A percentile compares a stretch with the other conserved stretches of the same genome.
Evolutionary conservation across 202 grass and related monocot genomes (phyloP).

Genomic region (Cymbopogon flexuosus): DNA sequence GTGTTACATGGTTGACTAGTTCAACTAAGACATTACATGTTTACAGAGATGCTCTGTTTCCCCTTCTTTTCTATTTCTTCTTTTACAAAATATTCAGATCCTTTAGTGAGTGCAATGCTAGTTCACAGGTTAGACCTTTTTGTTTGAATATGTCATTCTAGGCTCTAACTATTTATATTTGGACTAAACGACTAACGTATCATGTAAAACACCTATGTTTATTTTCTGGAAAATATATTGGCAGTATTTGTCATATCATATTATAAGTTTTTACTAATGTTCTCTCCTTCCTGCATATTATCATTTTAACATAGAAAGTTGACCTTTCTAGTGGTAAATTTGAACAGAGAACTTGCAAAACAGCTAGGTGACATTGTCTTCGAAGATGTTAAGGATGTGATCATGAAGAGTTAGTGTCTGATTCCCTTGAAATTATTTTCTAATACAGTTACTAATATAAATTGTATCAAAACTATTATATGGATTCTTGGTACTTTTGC

Average conservation of each 20-base stretch:
- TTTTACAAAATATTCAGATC: background rate
- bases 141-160: background rate
- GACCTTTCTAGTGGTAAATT: background rate
- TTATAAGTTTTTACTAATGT: background rate
- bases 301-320: background rate
- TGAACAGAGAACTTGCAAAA: constrained; percentile 82
- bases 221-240: background rate
- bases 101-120: background rate
- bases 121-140: background rate
- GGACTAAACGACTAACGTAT: background rate
- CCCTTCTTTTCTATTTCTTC: background rate
- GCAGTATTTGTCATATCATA: background rate
- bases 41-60: background rate
- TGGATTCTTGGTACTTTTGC: background rate
- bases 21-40: background rate
- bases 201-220: background rate
- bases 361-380: constrained; percentile 67
- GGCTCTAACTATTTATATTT: background rate
- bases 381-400: constrained; percentile 72
- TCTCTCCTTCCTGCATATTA: background rate
- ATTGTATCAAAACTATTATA: background rate
- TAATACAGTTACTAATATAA: background rate
- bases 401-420: constrained; percentile 68
- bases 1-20: background rate
- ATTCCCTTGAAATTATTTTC: background rate